These are phyloP conservation scores for Yamadazyma atlantica DNA, from an alignment of 1,139 yeast genomes.

Conservation along the genomic window DNA sequence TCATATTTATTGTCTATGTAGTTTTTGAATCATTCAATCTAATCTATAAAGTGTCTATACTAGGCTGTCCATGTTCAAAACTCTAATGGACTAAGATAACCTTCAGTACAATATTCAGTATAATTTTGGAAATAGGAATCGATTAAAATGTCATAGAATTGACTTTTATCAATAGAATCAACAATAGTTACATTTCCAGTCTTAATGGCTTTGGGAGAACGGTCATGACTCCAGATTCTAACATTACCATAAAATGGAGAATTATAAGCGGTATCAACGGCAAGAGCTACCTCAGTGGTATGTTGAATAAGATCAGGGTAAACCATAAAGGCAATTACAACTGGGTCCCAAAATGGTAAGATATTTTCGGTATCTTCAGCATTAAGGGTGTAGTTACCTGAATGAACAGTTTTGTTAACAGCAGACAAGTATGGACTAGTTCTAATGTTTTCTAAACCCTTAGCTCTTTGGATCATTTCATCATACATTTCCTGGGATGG, in stretches of 20 bases:
- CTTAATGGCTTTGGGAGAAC: slow-evolving; percentile 27
- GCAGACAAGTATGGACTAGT: slow-evolving; percentile 23
- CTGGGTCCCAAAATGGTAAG: slow-evolving; percentile 43
- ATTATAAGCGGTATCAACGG: slow-evolving; percentile 36
- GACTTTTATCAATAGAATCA: slow-evolving; percentile 25
- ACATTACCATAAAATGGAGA: slow-evolving; percentile 41
- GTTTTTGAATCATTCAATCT: too few species aligned
- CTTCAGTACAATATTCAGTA: slow-evolving; percentile 30
- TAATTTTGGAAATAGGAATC: slow-evolving; percentile 31
- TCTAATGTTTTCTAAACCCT: slow-evolving; percentile 22
- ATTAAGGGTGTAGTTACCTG: slow-evolving; percentile 28
- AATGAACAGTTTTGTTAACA: slow-evolving; percentile 23
- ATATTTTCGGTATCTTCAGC: slow-evolving; percentile 20
- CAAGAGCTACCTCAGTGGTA: too few species aligned
- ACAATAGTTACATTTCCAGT: slow-evolving; percentile 35
- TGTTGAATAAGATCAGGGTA: slow-evolving; percentile 29
- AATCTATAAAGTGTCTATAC: too few species aligned
- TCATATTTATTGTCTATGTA: too few species aligned
- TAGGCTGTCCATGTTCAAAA: too few species aligned
- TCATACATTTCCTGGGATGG: slow-evolving; percentile 40
- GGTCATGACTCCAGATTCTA: slow-evolving; percentile 31
- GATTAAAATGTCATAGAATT: slow-evolving; percentile 26
- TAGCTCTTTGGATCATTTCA: slow-evolving; percentile 27
- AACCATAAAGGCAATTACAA: slow-evolving; percentile 32
- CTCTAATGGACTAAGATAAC: slow-evolving; percentile 5